Evolutionary conservation across 2,329 filamentous ascomycete genomes (phyloP).

Genomic region (Purpureocillium lavendulum): DNA sequence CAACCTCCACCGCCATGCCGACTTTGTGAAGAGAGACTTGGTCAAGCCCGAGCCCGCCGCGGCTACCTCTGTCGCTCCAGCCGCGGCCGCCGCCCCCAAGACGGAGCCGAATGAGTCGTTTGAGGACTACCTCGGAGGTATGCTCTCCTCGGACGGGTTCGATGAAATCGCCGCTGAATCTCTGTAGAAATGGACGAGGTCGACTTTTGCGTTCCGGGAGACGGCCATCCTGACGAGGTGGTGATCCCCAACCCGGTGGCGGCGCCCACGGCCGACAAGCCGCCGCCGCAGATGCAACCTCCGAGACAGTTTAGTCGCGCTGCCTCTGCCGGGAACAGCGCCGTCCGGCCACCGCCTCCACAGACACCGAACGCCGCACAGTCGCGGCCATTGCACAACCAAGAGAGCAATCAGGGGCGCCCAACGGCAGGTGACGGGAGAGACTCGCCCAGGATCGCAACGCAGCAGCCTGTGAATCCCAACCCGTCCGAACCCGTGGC

Average conservation of each 20-base stretch:
- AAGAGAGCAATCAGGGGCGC: slow-evolving; percentile 8
- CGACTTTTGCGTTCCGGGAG: slow-evolving; percentile 62
- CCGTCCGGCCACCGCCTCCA: slow-evolving; percentile 11
- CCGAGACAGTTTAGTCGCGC: slow-evolving; percentile 10
- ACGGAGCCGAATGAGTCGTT: slow-evolving; percentile 34
- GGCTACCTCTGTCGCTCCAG: neutral
- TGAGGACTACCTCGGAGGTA: slow-evolving; percentile 43
- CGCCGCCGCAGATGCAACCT: slow-evolving; percentile 13
- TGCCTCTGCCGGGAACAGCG: slow-evolving; percentile 9
- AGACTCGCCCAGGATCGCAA: slow-evolving; percentile 11
- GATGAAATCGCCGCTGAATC: slow-evolving; percentile 27
- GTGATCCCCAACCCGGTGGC: slow-evolving; percentile 32
- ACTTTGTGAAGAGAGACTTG: slow-evolving; percentile 58
- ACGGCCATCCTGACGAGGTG: slow-evolving; percentile 72
- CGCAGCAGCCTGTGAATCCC: slow-evolving; percentile 17
- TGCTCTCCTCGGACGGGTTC: slow-evolving; percentile 26
- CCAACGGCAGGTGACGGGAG: slow-evolving; percentile 4
- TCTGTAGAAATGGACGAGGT: slow-evolving; percentile 63
- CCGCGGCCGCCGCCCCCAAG: slow-evolving; percentile 12
- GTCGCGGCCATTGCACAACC: slow-evolving; percentile 11
- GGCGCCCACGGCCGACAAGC: slow-evolving; percentile 5
- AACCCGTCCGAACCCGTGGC: slow-evolving; percentile 36
- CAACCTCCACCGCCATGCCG: slow-evolving; percentile 74
- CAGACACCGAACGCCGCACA: slow-evolving; percentile 24
- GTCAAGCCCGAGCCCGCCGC: slow-evolving; percentile 11